Evolutionary conservation across 192 early-diverging fungal genomes (phyloP).

Genomic region (Backusella mclennaniae): DNA sequence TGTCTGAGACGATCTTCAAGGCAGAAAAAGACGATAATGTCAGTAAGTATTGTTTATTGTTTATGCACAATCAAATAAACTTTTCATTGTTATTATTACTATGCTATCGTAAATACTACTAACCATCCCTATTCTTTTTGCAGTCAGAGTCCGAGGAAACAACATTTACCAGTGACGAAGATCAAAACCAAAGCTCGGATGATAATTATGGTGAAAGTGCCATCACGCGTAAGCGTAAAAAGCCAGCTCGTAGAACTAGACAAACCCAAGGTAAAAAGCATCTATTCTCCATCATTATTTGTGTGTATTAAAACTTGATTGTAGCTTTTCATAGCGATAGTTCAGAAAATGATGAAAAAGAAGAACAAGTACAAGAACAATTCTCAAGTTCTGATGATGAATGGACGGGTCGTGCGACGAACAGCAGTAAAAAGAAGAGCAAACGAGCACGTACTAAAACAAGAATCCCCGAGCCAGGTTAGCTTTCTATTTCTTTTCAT

Average conservation of each 20-base stretch:
- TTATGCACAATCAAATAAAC: not conserved
- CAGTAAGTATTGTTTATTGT: not conserved
- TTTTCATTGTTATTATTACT: not conserved
- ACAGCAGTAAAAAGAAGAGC: conserved; percentile 1
- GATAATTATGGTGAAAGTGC: conserved; percentile 4
- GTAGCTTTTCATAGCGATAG: conserved; percentile 1
- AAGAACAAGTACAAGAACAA: not conserved
- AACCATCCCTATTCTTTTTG: not conserved
- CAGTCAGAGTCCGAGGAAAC: conserved; percentile 6
- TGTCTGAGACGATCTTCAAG: conserved; percentile 56
- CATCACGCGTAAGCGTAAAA: not conserved
- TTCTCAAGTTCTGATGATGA: not conserved
- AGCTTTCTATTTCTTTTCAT: not conserved
- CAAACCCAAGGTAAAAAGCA: not conserved
- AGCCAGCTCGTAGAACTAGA: not conserved
- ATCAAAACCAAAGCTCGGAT: not conserved
- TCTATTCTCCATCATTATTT: not conserved
- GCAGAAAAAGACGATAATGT: not conserved
- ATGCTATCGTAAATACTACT: not conserved
- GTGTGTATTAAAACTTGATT: not conserved
- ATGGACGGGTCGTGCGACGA: not conserved
- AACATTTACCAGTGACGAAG: conserved; percentile 11
- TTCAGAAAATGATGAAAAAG: not conserved
- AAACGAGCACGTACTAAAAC: not conserved
- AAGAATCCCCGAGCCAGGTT: not conserved